These are phyloP conservation scores for Saccharomycopsis guyanensis DNA, from an alignment of 805 yeast genomes.

Conservation along the genomic window DNA sequence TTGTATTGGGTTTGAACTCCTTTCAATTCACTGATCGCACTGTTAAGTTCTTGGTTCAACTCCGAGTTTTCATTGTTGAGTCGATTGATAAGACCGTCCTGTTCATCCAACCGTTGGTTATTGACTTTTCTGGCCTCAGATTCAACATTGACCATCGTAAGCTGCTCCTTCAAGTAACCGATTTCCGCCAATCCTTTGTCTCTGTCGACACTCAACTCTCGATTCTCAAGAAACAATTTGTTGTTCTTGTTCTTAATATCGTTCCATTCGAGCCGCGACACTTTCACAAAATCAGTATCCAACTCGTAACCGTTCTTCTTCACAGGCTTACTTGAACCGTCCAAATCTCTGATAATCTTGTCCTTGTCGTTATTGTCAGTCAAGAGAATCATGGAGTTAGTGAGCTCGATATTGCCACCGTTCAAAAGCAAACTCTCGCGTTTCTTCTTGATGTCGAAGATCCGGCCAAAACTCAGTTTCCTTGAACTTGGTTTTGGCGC, in stretches of 20 bases:
- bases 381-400: constrained; percentile 17
- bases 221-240: constrained; percentile 24
- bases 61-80: constrained; percentile 20
- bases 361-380: constrained; percentile 7
- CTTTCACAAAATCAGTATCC: constrained; percentile 11
- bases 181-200: constrained; percentile 2
- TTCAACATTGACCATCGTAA: neutral
- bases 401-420: constrained; percentile 19
- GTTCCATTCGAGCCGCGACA: constrained; percentile 17
- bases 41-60: constrained; percentile 6
- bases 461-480: constrained; percentile 11
- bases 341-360: neutral
- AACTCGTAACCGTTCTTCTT: neutral
- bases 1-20: neutral
- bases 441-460: constrained; percentile 7
- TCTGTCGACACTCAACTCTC: constrained; percentile 9
- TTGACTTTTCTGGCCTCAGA: neutral
- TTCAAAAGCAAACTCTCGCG: constrained; percentile 4
- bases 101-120: constrained; percentile 17
- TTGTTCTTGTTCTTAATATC: constrained; percentile 21
- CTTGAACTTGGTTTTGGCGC: neutral
- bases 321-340: too few species aligned
- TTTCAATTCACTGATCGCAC: constrained; percentile 12
- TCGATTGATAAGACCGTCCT: constrained; percentile 21
- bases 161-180: neutral